These are phyloP conservation scores for Cynanchum wilfordii DNA, from an alignment of 257 asterid genomes.

Conservation along the genomic window DNA sequence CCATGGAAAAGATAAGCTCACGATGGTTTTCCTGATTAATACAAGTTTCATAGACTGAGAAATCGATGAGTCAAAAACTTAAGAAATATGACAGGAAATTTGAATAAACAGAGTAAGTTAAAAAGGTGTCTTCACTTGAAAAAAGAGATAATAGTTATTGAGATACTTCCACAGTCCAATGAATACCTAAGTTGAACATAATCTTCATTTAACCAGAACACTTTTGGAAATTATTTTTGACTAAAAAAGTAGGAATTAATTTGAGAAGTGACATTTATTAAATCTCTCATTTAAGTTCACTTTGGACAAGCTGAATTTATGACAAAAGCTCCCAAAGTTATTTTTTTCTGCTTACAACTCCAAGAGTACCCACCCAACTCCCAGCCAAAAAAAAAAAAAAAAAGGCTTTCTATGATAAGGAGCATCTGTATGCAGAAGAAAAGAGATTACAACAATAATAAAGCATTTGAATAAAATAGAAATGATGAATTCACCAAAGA, in stretches of 20 bases:
- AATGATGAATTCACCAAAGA: too few species aligned
- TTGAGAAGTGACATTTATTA: neutral
- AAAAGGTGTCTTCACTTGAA: neutral
- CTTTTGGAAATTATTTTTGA: neutral
- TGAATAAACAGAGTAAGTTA: neutral
- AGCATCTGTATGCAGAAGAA: too few species aligned
- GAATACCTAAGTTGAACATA: neutral
- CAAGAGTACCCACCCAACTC: too few species aligned
- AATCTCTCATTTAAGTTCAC: neutral
- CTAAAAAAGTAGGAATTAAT: neutral
- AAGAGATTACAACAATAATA: too few species aligned
- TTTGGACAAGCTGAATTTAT: too few species aligned
- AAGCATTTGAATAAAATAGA: too few species aligned
- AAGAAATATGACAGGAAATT: neutral
- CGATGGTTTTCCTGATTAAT: constrained; percentile 50
- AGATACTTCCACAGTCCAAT: neutral
- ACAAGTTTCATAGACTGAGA: constrained; percentile 1
- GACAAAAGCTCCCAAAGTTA: too few species aligned
- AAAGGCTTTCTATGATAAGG: too few species aligned
- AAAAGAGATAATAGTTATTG: neutral
- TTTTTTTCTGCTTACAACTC: too few species aligned
- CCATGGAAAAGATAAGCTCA: constrained; percentile 85
- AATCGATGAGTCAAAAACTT: neutral
- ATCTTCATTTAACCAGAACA: neutral
- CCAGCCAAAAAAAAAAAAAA: too few species aligned